A percentile compares a stretch with the other conserved stretches of the same genome.
phyloP scores from a whole-genome alignment of 2,329 filamentous ascomycete genomes.

The Claviceps sp. region DNA sequence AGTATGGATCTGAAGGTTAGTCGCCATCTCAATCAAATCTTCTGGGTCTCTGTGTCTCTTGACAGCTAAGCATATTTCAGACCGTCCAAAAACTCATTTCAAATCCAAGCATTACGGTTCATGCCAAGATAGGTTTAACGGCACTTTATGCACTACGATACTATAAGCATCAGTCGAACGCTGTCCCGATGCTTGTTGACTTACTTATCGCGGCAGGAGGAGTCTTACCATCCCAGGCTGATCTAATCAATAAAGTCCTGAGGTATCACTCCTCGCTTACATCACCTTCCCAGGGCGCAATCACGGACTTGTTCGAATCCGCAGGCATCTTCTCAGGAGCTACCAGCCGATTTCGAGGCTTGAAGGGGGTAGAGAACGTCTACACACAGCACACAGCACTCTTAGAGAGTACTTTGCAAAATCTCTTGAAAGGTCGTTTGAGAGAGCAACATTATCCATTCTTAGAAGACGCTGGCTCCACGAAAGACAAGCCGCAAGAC shows the following conservation, averaged over 20 bases:
- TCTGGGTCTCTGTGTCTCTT: neutral
- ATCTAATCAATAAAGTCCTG: constrained; percentile 69
- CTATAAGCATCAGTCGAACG: constrained; percentile 71
- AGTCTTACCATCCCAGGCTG: constrained; percentile 61
- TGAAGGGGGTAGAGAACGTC: constrained; percentile 97
- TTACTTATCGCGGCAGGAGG: constrained; percentile 74
- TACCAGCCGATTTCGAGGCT: constrained; percentile 75
- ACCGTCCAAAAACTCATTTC: constrained; percentile 79
- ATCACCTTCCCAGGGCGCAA: constrained; percentile 59
- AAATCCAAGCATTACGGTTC: constrained; percentile 58
- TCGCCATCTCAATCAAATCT: neutral
- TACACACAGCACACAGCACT: constrained; percentile 94
- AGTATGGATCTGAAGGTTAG: constrained; percentile 74
- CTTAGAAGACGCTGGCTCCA: constrained; percentile 74
- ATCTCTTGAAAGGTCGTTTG: constrained; percentile 81
- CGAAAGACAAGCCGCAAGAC: constrained; percentile 91
- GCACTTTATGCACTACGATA: constrained; percentile 93
- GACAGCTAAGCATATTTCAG: constrained; percentile 27
- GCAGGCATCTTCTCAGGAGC: constrained; percentile 84
- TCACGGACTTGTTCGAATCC: constrained; percentile 85
- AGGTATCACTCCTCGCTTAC: constrained; percentile 76
- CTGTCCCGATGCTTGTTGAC: constrained; percentile 74
- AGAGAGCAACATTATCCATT: constrained; percentile 86
- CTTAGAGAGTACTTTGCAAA: constrained; percentile 76
- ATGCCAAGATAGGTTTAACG: constrained; percentile 80